Evolutionary conservation across 139 green algal species (phyloP).

Genomic region (Tetradesmus lagerheimii): DNA sequence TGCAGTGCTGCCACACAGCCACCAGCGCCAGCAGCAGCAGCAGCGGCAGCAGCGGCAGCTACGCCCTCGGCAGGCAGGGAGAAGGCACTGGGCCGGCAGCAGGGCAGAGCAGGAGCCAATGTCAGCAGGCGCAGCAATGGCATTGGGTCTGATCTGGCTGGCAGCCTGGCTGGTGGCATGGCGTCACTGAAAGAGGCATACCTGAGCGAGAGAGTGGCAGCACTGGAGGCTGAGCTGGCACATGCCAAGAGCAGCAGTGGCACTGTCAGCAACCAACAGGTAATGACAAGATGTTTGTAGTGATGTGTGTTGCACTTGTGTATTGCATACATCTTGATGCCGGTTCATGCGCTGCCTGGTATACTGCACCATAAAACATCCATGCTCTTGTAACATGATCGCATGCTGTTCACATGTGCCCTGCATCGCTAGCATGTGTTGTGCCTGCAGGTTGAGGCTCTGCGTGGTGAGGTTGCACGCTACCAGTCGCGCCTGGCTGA

Average conservation of each 20-base stretch:
- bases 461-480: constrained; percentile 56
- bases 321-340: not conserved
- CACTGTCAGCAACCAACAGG: constrained; percentile 16
- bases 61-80: not conserved
- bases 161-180: not conserved
- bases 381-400: not conserved
- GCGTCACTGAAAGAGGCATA: constrained; percentile 52
- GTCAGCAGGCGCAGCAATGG: constrained; percentile 5
- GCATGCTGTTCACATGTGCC: not conserved
- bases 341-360: not conserved
- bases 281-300: no score
- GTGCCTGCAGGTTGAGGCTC: constrained; percentile 44
- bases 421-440: constrained; percentile 10
- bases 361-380: not conserved
- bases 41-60: not conserved
- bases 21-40: not conserved
- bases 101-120: not conserved
- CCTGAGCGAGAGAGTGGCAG: constrained; percentile 54
- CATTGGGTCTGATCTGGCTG: not conserved
- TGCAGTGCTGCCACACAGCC: not conserved
- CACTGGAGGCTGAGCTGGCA: constrained; percentile 56
- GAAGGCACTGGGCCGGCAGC: not conserved
- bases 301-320: not conserved
- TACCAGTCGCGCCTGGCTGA: constrained; percentile 63
- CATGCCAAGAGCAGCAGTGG: not conserved